Conservation (phyloP, 768 basidiomycete species). For the Mycena epipterygia region DNA sequence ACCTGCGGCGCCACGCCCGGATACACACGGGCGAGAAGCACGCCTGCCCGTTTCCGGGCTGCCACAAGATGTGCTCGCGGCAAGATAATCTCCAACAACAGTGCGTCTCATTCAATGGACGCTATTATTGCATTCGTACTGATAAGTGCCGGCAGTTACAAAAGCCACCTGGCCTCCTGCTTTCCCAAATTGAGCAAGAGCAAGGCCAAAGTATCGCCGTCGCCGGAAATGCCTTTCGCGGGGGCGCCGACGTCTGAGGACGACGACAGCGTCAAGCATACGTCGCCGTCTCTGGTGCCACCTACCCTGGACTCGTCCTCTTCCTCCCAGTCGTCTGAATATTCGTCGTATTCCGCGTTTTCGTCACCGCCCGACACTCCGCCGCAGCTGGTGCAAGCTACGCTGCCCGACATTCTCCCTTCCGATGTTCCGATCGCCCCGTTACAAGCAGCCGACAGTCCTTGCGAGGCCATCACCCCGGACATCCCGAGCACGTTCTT, state of each 20-base stretch:
- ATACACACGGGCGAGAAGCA: constrained; percentile 81
- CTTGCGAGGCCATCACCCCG: neutral
- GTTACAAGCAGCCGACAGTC: neutral
- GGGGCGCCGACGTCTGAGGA: neutral
- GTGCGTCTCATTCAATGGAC: constrained; percentile 11
- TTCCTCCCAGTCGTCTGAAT: constrained; percentile 7
- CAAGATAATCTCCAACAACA: constrained; percentile 69
- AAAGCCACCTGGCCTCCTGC: neutral
- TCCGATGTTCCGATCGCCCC: neutral
- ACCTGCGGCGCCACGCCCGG: constrained; percentile 71
- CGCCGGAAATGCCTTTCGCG: neutral
- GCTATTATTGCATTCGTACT: neutral
- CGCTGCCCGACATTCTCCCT: neutral
- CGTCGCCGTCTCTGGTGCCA: neutral
- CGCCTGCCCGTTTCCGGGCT: constrained; percentile 79
- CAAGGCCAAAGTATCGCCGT: neutral
- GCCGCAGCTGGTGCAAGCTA: neutral
- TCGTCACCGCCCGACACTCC: neutral
- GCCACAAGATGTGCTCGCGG: constrained; percentile 74
- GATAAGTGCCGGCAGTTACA: neutral
- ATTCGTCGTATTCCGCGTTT: neutral
- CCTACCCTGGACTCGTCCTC: neutral
- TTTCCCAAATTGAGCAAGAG: neutral
- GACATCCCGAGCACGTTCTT: neutral
- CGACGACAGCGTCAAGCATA: neutral